A percentile compares a stretch with the other conserved stretches of the same genome.
phyloP scores from a whole-genome alignment of 2,329 filamentous ascomycete genomes.

The Phialophora expanda region DNA sequence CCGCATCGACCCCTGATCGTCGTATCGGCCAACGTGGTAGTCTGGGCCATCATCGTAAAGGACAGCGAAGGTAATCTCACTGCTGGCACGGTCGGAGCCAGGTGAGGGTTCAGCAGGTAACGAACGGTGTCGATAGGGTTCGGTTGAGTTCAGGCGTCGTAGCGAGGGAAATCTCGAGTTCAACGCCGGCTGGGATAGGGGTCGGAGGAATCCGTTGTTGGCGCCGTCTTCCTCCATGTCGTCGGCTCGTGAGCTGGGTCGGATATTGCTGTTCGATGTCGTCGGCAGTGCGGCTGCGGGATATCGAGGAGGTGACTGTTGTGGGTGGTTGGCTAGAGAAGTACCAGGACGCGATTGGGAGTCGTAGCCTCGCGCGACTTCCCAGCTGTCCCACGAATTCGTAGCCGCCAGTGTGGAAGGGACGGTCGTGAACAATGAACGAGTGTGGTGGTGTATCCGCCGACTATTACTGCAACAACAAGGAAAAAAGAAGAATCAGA shows the following conservation, averaged over 20 bases:
- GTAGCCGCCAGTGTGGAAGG: slow-evolving; percentile 34
- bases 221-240: slow-evolving; percentile 38
- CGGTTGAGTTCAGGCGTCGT: slow-evolving; percentile 37
- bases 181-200: slow-evolving; percentile 36
- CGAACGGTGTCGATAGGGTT: slow-evolving; percentile 39
- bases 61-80: slow-evolving; percentile 40
- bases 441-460: slow-evolving; percentile 23
- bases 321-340: slow-evolving; percentile 16
- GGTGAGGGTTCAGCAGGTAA: slow-evolving; percentile 37
- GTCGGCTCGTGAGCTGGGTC: slow-evolving; percentile 7
- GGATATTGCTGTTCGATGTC: slow-evolving; percentile 9
- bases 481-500: slow-evolving; percentile 13
- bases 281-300: slow-evolving; percentile 12
- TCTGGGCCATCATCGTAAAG: slow-evolving; percentile 41
- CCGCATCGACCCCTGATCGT: slow-evolving; percentile 36
- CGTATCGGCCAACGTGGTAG: slow-evolving; percentile 40
- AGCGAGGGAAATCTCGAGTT: slow-evolving; percentile 41
- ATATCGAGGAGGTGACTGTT: slow-evolving; percentile 18
- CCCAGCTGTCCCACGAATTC: slow-evolving; percentile 38
- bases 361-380: slow-evolving; percentile 38
- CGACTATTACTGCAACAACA: slow-evolving; percentile 29
- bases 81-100: slow-evolving; percentile 39
- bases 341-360: slow-evolving; percentile 33
- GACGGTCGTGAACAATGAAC: slow-evolving; percentile 23
- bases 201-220: slow-evolving; percentile 34